Evolutionary conservation across 345 rosid genomes (phyloP).

Genomic region (Populus alba): DNA sequence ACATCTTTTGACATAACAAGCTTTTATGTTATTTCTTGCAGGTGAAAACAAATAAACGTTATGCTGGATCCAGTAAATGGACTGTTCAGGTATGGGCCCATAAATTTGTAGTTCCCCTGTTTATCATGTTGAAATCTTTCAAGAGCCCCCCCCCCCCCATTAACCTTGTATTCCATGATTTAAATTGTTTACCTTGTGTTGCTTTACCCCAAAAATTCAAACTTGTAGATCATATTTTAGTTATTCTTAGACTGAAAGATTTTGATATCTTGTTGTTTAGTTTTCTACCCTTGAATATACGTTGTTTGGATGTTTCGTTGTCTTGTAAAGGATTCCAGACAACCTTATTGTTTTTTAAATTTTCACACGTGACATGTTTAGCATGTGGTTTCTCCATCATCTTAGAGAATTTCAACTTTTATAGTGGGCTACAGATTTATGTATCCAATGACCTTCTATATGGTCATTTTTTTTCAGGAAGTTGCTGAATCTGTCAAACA

Average conservation of each 20-base stretch:
- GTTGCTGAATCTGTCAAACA: slow-evolving; percentile 78
- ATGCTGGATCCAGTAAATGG: slow-evolving; percentile 93
- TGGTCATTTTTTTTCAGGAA: slow-evolving; percentile 47
- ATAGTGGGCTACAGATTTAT: neutral
- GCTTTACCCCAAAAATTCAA: neutral
- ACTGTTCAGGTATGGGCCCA: slow-evolving; percentile 70
- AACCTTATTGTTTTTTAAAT: neutral
- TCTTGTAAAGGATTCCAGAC: neutral
- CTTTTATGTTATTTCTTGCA: slow-evolving; percentile 32
- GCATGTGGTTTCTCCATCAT: neutral
- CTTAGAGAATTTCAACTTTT: neutral
- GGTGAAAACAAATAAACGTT: slow-evolving; percentile 82
- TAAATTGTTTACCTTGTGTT: neutral
- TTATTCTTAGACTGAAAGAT: neutral
- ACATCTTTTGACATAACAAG: neutral
- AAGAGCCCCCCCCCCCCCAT: neutral
- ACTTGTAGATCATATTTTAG: neutral
- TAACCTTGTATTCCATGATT: neutral
- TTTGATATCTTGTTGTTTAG: neutral
- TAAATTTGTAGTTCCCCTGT: neutral
- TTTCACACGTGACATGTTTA: neutral
- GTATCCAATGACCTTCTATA: neutral
- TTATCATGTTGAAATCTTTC: neutral
- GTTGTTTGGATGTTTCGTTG: neutral
- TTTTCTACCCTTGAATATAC: neutral